These are phyloP conservation scores for Arachis stenosperma DNA, from an alignment of 306 rosid species.

Conservation along the genomic window DNA sequence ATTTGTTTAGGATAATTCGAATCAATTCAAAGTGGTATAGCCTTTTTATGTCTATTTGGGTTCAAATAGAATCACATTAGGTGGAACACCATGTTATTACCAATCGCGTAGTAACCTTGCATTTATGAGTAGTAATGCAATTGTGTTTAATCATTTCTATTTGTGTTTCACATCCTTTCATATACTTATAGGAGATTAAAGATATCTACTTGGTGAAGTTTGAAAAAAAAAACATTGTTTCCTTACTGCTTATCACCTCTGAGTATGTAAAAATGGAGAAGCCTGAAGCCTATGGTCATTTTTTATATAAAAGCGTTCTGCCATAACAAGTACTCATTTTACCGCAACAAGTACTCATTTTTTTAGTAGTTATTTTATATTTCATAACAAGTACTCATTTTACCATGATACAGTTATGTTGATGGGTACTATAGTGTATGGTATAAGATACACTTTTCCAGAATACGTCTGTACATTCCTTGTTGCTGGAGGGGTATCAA, in stretches of 20 bases:
- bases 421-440: conserved; percentile 76
- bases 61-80: not conserved
- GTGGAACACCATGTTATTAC: not conserved
- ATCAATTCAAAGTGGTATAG: not conserved
- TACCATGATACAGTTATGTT: conserved; percentile 69
- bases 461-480: conserved; percentile 78
- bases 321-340: conserved; percentile 16
- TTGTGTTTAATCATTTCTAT: not conserved
- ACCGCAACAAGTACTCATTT: conserved; percentile 24
- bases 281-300: not conserved
- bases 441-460: conserved; percentile 68
- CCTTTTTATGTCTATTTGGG: not conserved
- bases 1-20: not conserved
- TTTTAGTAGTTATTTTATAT: not conserved
- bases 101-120: not conserved
- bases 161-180: not conserved
- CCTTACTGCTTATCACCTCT: conserved; percentile 2
- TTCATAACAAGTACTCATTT: conserved; percentile 14
- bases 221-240: not conserved
- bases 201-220: not conserved
- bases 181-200: not conserved
- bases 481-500: conserved; percentile 90
- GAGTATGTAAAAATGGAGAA: not conserved
- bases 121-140: not conserved
- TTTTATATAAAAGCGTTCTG: conserved; percentile 18